phyloP scores from a whole-genome alignment of 176 grass and related monocot genomes.

The Rhipidocladum racemiflorum region DNA sequence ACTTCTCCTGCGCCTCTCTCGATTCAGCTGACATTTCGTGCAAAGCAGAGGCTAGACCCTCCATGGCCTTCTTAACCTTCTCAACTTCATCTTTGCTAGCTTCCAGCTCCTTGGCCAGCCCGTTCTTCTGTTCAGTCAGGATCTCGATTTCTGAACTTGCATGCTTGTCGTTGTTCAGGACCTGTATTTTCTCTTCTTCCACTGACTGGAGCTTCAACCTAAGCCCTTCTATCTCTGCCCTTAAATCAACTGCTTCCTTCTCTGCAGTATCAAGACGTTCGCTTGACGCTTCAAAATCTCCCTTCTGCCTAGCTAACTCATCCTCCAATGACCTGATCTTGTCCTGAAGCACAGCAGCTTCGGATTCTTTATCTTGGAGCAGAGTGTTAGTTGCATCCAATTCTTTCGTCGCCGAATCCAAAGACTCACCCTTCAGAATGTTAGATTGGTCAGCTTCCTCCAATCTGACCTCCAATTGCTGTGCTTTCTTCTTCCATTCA shows the following conservation, averaged over 20 bases:
- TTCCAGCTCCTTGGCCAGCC: constrained; percentile 58
- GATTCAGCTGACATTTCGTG: constrained; percentile 81
- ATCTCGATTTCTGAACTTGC: constrained; percentile 41
- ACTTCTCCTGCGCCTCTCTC: constrained; percentile 62
- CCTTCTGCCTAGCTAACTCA: constrained; percentile 53
- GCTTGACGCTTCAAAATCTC: constrained; percentile 36
- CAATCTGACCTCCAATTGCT: constrained; percentile 56
- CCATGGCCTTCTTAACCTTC: constrained; percentile 89
- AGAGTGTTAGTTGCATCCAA: constrained; percentile 56
- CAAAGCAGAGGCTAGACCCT: constrained; percentile 81
- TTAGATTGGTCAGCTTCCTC: constrained; percentile 59
- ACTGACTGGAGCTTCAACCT: constrained; percentile 49
- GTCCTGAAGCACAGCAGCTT: constrained; percentile 51
- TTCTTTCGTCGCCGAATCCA: constrained; percentile 56
- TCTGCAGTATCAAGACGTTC: constrained; percentile 42
- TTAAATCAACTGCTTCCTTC: constrained; percentile 54
- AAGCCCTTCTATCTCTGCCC: constrained; percentile 43
- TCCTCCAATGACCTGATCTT: constrained; percentile 62
- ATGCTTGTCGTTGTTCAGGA: constrained; percentile 37
- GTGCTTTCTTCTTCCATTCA: constrained; percentile 55
- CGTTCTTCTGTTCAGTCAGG: constrained; percentile 56
- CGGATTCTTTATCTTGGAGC: constrained; percentile 59
- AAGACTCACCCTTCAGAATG: constrained; percentile 52
- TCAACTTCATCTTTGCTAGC: constrained; percentile 57
- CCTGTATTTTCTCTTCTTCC: constrained; percentile 43